Base-by-base conservation (phyloP, 768 basidiomycete genomes). In the Pulveroboletus sp. region DNA sequence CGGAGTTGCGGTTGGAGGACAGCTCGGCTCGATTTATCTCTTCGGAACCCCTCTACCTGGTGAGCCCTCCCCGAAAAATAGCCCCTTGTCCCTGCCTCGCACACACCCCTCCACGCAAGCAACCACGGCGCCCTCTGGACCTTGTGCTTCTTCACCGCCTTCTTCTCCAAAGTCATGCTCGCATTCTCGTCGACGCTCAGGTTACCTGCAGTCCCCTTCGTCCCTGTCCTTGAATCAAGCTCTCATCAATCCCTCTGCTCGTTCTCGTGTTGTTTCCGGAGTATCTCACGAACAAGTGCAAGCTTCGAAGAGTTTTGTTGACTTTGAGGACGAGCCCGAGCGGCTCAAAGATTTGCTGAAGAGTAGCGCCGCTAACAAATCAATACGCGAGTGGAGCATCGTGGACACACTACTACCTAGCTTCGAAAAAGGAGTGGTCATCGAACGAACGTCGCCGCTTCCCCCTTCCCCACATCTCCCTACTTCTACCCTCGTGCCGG, bases 281-380 rank as follows among this genome's bases (percentile, higher is more conserved):
- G 69, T 92, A 5, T 86, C 81, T 8, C 71, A 72, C 8, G 84
- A 88, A 52, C 78, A 78, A 51, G 86, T 79, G 0, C 85, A 90
- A 63, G 89, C 89, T 0, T 81, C 86, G 0, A 88, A 79, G 68
- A 88, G 82, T 56, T 83, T 79, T 59, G 83, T 90, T 2, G 90
- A 92, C 61, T 89, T 82, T 49, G 89, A 91, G 3, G 86, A 89
- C 39, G 89, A 92, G 60, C 75, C 83, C 2, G 84, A 83, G 47
- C 83, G 81, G 56, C 72, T 92, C 53, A 89, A 86, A 61, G 84
- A 82, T 32, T 73, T 92, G 61, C 65, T 92, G 30, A 84, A 82
- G 58, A 80, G 78, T 9, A 76, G 65, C 49, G 68, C 69, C 31
- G 71, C 68, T 15, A 80, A 68, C 27, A 69, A 60, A 54, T 49